phyloP scores from a whole-genome alignment of 768 basidiomycete genomes.

The Collybiopsis luxurians region DNA sequence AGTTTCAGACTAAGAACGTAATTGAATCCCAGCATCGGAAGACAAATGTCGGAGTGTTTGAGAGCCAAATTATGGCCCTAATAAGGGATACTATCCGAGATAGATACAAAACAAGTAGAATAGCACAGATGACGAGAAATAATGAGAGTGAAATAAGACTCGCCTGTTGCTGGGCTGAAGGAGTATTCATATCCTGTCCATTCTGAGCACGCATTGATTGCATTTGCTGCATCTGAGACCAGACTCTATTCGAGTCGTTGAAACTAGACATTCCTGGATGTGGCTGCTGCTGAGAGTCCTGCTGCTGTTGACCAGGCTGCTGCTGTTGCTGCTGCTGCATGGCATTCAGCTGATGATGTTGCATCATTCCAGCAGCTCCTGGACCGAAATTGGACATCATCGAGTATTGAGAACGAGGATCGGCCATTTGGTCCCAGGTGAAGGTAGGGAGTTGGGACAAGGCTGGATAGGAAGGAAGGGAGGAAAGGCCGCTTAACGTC shows the following conservation, averaged over 20 bases:
- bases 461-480: constrained; percentile 13
- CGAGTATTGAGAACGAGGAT: constrained; percentile 53
- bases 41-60: not conserved
- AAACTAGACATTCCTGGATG: constrained; percentile 41
- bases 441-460: constrained; percentile 23
- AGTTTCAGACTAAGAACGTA: constrained; percentile 20
- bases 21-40: constrained; percentile 7
- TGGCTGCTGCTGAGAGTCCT: constrained; percentile 27
- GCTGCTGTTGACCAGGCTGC: constrained; percentile 43
- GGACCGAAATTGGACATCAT: constrained; percentile 53
- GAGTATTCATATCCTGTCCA: constrained; percentile 35
- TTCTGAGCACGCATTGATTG: constrained; percentile 43
- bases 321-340: constrained; percentile 40
- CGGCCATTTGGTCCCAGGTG: constrained; percentile 52
- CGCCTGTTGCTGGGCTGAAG: constrained; percentile 46
- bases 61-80: not conserved
- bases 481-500: not conserved
- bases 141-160: constrained; percentile 23
- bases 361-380: constrained; percentile 27
- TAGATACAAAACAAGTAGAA: not conserved
- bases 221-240: constrained; percentile 55
- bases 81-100: not conserved
- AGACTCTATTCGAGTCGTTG: constrained; percentile 51
- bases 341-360: constrained; percentile 40
- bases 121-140: not conserved